Evolutionary conservation across 1,284 basidiomycete species (phyloP).

Genomic region (Trichosporon faecale): DNA sequence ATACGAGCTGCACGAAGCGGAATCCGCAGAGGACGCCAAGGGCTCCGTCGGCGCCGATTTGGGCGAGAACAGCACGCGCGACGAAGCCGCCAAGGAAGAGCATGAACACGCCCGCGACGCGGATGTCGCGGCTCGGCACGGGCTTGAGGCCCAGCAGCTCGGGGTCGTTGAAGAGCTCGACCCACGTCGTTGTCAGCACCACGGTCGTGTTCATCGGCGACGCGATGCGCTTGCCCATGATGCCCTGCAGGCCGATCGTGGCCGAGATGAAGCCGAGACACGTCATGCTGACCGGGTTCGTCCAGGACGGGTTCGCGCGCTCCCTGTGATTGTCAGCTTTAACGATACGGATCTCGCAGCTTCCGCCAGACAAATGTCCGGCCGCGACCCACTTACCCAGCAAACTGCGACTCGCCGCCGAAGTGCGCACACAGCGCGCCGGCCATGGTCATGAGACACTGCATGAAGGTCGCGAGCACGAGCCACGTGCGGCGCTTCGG

Average conservation of each 20-base stretch:
- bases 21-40: constrained; percentile 68
- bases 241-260: constrained; percentile 68
- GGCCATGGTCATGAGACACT: constrained; percentile 70
- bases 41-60: constrained; percentile 21
- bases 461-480: constrained; percentile 65
- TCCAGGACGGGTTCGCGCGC: constrained; percentile 63
- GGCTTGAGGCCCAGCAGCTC: constrained; percentile 59
- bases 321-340: constrained; percentile 31
- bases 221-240: constrained; percentile 65
- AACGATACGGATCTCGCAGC: not conserved
- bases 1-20: constrained; percentile 62
- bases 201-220: constrained; percentile 52
- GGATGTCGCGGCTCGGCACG: constrained; percentile 67
- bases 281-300: constrained; percentile 63
- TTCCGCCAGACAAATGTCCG: too few relatives aligned
- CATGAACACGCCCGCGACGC: constrained; percentile 62
- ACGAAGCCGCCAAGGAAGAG: constrained; percentile 72
- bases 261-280: constrained; percentile 74
- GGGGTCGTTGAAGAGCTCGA: constrained; percentile 76
- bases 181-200: constrained; percentile 73
- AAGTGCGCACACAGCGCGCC: constrained; percentile 63
- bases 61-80: constrained; percentile 63
- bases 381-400: constrained; percentile 36
- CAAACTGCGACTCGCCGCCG: constrained; percentile 57
- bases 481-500: constrained; percentile 72